Evolutionary conservation across 441 rosid genomes (phyloP).

Genomic region (Erodium trifolium): DNA sequence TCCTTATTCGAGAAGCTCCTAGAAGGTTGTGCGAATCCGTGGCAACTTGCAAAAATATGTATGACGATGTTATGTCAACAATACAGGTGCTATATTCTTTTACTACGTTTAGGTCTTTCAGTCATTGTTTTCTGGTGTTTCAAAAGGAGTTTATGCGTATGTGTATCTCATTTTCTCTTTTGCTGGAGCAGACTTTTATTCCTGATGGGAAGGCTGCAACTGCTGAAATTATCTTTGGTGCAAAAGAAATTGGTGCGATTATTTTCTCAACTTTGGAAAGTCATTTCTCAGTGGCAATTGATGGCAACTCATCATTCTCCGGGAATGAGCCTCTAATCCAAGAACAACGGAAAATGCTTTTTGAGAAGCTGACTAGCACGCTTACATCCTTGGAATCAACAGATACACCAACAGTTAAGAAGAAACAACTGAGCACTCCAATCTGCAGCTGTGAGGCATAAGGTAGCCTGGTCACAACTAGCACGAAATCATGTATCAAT

Average conservation of each 20-base stretch:
- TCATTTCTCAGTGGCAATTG: slow-evolving; percentile 33
- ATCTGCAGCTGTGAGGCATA: slow-evolving; percentile 29
- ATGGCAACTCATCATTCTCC: slow-evolving; percentile 22
- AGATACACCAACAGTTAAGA: slow-evolving; percentile 25
- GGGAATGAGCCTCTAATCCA: slow-evolving; percentile 26
- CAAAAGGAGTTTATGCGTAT: slow-evolving; percentile 2
- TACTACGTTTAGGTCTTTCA: slow-evolving; percentile 11
- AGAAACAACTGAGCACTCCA: slow-evolving; percentile 29
- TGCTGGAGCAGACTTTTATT: slow-evolving; percentile 34
- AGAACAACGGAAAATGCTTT: slow-evolving; percentile 44
- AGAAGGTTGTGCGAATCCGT: slow-evolving; percentile 39
- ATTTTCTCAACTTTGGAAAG: slow-evolving; percentile 58
- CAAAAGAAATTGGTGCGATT: slow-evolving; percentile 41
- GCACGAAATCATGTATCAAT: slow-evolving; percentile 42
- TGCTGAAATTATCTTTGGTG: slow-evolving; percentile 38
- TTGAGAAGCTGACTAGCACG: slow-evolving; percentile 34
- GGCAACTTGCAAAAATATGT: slow-evolving; percentile 42
- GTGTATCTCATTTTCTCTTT: slow-evolving; percentile 17
- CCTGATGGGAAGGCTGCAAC: slow-evolving; percentile 42
- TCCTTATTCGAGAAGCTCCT: slow-evolving; percentile 36
- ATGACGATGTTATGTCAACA: slow-evolving; percentile 36
- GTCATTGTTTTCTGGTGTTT: slow-evolving; percentile 7
- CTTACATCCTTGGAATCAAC: slow-evolving; percentile 31
- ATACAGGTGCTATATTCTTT: slow-evolving; percentile 44
- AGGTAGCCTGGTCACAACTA: slow-evolving; percentile 74